Percentiles rank a stretch among this genome's conserved stretches.
Evolutionary conservation across 176 grass and related monocot species (phyloP).

Genomic region (Zizania latifolia): DNA sequence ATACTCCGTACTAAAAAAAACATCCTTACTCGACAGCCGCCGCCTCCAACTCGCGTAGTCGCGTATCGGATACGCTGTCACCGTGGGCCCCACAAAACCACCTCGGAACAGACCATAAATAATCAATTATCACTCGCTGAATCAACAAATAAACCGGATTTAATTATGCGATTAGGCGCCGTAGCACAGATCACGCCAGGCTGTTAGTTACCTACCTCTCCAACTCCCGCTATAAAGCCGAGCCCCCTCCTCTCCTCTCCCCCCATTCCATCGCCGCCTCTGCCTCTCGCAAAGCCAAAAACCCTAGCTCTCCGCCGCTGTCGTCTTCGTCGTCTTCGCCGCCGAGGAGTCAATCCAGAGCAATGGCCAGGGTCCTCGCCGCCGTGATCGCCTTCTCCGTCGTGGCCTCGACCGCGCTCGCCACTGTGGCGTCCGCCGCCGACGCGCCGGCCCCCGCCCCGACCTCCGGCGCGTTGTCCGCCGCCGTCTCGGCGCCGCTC

Average conservation of each 20-base stretch:
- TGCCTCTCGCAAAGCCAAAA: background rate
- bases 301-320: slow-evolving; percentile 6
- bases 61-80: background rate
- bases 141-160: background rate
- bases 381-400: background rate
- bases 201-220: slow-evolving; percentile 16
- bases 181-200: background rate
- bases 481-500: slow-evolving; percentile 35
- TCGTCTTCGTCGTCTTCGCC: background rate
- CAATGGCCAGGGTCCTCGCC: slow-evolving; percentile 39
- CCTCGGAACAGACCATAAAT: background rate
- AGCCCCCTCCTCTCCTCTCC: background rate
- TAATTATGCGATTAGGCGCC: background rate
- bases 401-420: slow-evolving; percentile 6
- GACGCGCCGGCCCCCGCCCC: slow-evolving; percentile 39
- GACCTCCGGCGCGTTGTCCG: slow-evolving; percentile 2
- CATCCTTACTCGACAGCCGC: too few relatives aligned
- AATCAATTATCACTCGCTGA: background rate
- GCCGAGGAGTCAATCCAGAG: background rate
- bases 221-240: background rate
- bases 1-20: too few relatives aligned
- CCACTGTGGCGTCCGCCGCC: slow-evolving; percentile 18
- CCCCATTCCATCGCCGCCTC: background rate
- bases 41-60: background rate
- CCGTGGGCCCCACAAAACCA: background rate